Evolutionary conservation across 106 monocot genomes (phyloP).

Genomic region (Dendrobium chrysotoxum): DNA sequence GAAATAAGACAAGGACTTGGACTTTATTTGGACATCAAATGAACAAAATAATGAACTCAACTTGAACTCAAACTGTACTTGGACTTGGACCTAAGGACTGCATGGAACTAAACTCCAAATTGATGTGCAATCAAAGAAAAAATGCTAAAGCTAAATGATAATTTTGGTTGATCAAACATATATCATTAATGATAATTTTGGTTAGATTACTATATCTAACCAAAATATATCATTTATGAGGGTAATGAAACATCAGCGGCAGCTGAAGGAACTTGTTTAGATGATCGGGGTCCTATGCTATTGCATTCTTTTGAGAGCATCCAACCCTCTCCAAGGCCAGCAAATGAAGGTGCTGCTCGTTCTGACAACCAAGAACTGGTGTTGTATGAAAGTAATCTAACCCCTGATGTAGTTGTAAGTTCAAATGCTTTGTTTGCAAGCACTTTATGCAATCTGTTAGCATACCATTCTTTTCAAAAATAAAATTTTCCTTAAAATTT

Average conservation of each 20-base stretch:
- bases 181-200: no score
- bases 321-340: not conserved
- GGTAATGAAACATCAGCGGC: conserved; percentile 1
- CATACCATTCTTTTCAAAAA: not conserved
- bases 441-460: not conserved
- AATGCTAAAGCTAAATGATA: no score
- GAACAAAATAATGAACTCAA: no score
- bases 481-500: not conserved
- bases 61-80: no score
- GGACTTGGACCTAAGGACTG: no score
- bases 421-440: not conserved
- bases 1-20: no score
- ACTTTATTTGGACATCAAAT: no score
- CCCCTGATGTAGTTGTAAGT: conserved; percentile 21
- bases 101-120: no score
- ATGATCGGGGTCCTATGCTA: not conserved
- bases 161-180: no score
- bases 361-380: conserved; percentile 10
- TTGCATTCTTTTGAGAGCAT: not conserved
- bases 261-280: not conserved
- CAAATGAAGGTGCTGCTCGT: not conserved
- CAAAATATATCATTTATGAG: conserved; percentile 58
- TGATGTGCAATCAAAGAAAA: no score
- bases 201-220: no score
- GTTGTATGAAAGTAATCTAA: not conserved